Base-by-base conservation (phyloP, 805 yeast species). In the Candida silvicultrix region DNA sequence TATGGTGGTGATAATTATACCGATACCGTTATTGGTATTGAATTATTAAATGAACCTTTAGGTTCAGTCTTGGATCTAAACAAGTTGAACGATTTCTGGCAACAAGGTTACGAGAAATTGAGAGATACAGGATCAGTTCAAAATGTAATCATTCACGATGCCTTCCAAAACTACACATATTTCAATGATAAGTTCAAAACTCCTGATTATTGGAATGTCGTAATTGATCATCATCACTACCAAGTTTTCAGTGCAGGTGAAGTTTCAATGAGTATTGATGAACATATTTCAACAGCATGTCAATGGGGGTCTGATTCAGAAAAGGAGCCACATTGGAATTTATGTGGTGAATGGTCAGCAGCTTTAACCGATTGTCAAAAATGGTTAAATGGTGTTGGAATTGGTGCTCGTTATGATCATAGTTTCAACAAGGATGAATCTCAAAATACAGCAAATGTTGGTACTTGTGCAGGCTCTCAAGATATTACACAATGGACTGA, bases 321-420 rank as follows among this genome's bases (percentile, higher is more conserved):
- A 12, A 47, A 56, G 38, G 89, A 85, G 62, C 65, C 71, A 56
- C 88, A 85, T 64, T 85, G 92, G 87, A 75, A 77, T 45, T 72
- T 89, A 29, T 75, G 80, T 40, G 97, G 97, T 50, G 97, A 89
- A 69, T 90, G 92, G 87, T 72, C 87, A 21, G 95, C 89, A 12
- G 97, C 97, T 1, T 73, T 90, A 53, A 89, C 96, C 3, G 97
- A 90, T 67, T 90, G 97, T 70, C 78, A 94, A 7, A 73, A 74
- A 48, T 85, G 95, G 95, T 69, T 90, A 41, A 90, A 90, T 58
- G 97, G 97, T 60, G 90, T 85, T 19, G 82, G 81, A 45, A 70
- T 80, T 49, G 95, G 95, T 49, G 81, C 96, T 29, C 78, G 96
- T 59, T 89, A 76, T 65, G 89, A 86, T 46, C 88, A 86, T 38